Evolutionary conservation across 2,329 filamentous ascomycete genomes (phyloP), one percentile per base, ranked within the genome.

Genomic region (Curvularia eragrostidis): DNA sequence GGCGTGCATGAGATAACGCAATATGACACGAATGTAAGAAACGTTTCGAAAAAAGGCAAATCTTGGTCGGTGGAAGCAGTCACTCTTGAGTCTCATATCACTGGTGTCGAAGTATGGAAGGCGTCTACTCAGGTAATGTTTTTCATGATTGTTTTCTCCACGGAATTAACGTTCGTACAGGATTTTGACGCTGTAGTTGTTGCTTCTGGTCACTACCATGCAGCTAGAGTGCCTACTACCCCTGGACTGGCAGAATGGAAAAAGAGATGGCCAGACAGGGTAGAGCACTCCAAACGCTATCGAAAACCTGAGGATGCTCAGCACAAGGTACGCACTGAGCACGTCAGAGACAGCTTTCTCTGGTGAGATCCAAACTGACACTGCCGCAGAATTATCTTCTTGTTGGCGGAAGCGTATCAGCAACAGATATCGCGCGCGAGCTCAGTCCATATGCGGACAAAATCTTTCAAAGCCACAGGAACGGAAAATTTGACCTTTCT

Each of bases 1-100:
- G 82, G 82, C 0, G 82, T 89, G 0, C 72, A 85, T 2, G 70
- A 77, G 0, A 67, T 79, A 8, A 86, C 85, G 0, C 67, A 76
- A 0, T 89, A 85, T 64, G 77, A 87, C 43, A 89, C 87, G 0
- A 78, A 84, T n/a, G 88, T 90, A 0, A 83, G 83, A 58, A 73
- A 77, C 3, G 65, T 84, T 0, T 59, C 64, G 1, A 89, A 89
- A 66, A 67, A 72, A 0, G 75, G 71, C 0, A 71, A 61, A 0
- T 74, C 75, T 13, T 90, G 87, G 87, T 67, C 70, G 1, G 75
- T 90, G 0, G 72, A 78, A 1, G 84, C 83, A 13, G 78, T 79
- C 5, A 82, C 78, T 1, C 68, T 87, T 3, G 26, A 53, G 7
- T 47, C 24, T 64, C 28, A 51, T 34, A 39, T 1, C 54, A 62